Evolutionary conservation across 2,329 filamentous ascomycete genomes (phyloP).

Genomic region (Graphium sp.): DNA sequence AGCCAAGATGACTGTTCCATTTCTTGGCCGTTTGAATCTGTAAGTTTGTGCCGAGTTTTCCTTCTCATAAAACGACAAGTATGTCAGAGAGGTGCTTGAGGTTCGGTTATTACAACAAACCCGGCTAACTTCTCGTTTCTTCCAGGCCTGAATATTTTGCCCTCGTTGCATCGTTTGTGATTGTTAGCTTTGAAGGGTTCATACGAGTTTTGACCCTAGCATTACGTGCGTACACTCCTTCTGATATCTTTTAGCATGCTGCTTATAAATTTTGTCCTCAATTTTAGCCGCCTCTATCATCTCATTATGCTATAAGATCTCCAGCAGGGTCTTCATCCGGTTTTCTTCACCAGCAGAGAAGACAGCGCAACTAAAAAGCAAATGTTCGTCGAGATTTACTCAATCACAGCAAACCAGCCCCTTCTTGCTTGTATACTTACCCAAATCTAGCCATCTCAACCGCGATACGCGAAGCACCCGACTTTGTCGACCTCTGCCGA

Average conservation of each 20-base stretch:
- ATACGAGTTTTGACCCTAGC: conserved; percentile 78
- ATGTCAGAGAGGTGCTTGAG: too few species aligned
- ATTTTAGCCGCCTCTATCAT: conserved; percentile 59
- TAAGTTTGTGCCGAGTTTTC: conserved; percentile 15
- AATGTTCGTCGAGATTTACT: conserved; percentile 23
- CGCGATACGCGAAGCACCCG: conserved; percentile 71
- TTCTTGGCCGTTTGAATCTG: conserved; percentile 34
- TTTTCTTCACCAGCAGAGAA: conserved; percentile 56
- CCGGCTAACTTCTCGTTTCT: conserved; percentile 7
- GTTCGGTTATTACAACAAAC: too few species aligned
- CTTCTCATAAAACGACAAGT: too few species aligned
- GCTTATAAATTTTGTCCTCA: conserved; percentile 5
- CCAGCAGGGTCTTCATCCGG: conserved; percentile 66
- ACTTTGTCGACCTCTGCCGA: conserved; percentile 88
- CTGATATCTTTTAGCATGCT: conserved; percentile 2
- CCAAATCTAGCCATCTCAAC: conserved; percentile 53
- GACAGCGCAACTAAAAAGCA: conserved; percentile 50
- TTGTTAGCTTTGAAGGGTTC: conserved; percentile 68
- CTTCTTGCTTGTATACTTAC: too few species aligned
- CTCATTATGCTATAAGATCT: conserved; percentile 65
- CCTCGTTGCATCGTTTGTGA: conserved; percentile 64
- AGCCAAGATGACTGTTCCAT: conserved; percentile 32
- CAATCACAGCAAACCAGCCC: conserved; percentile 29
- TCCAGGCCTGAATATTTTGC: conserved; percentile 71
- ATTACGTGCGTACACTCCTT: conserved; percentile 45